phyloP scores from a whole-genome alignment of 768 basidiomycete species.

The Rhizopogon vulgaris region DNA sequence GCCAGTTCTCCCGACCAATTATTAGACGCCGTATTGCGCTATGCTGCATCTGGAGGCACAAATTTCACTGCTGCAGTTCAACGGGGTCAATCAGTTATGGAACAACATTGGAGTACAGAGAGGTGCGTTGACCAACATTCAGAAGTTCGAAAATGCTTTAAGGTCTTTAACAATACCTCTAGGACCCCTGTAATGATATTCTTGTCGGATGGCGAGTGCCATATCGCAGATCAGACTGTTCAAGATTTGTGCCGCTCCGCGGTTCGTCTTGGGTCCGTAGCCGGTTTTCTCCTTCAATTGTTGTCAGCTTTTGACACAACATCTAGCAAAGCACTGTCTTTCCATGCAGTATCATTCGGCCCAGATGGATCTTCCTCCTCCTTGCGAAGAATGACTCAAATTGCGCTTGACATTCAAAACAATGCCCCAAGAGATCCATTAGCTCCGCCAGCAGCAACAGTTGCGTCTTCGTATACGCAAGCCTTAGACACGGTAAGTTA shows the following conservation, averaged over 20 bases:
- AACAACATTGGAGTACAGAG: constrained; percentile 43
- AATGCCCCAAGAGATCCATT: constrained; percentile 35
- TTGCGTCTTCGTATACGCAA: constrained; percentile 42
- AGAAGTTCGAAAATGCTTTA: not conserved
- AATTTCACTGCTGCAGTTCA: constrained; percentile 37
- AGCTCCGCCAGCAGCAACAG: constrained; percentile 22
- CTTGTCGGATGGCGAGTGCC: constrained; percentile 48
- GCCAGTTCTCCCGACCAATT: constrained; percentile 38
- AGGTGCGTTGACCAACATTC: constrained; percentile 23
- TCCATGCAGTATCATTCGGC: constrained; percentile 58
- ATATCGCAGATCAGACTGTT: constrained; percentile 29
- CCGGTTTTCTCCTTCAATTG: not conserved
- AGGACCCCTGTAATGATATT: constrained; percentile 46
- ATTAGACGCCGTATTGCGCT: constrained; percentile 30
- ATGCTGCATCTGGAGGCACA: constrained; percentile 31
- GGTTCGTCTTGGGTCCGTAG: constrained; percentile 37
- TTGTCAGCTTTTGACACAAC: not conserved
- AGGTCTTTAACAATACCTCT: not conserved
- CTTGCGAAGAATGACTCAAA: constrained; percentile 44
- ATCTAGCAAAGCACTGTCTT: constrained; percentile 46
- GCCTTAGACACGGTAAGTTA: constrained; percentile 46
- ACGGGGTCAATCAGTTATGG: constrained; percentile 33
- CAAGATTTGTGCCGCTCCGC: constrained; percentile 38
- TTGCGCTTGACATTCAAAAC: constrained; percentile 44
- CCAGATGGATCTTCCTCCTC: constrained; percentile 13